Evolutionary conservation across 345 rosid genomes (phyloP).

Genomic region (Eucalyptus fibrosa): DNA sequence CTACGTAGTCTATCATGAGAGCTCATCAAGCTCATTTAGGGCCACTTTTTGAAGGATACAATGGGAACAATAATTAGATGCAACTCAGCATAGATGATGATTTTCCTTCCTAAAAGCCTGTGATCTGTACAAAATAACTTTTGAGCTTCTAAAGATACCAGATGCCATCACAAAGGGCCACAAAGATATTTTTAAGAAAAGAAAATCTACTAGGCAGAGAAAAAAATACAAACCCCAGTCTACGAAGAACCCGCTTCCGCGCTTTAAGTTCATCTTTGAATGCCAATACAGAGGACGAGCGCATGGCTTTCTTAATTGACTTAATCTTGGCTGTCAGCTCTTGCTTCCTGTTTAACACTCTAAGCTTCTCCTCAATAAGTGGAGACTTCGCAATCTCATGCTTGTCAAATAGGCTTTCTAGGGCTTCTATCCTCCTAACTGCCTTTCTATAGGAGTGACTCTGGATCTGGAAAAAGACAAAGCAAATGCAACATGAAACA

Average conservation of each 20-base stretch:
- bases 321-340: conserved; percentile 71
- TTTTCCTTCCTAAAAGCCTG: background rate
- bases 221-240: conserved; percentile 56
- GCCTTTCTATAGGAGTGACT: conserved; percentile 71
- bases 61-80: background rate
- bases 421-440: conserved; percentile 69
- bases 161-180: background rate
- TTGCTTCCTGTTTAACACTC: conserved; percentile 66
- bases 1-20: background rate
- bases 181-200: background rate
- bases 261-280: conserved; percentile 98
- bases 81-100: background rate
- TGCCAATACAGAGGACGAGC: conserved; percentile 70
- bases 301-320: conserved; percentile 61
- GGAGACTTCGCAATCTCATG: conserved; percentile 91
- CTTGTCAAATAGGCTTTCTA: conserved; percentile 76
- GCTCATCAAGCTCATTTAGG: background rate
- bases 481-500: background rate
- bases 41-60: background rate
- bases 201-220: background rate
- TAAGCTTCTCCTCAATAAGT: conserved; percentile 64
- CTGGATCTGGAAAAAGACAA: conserved; percentile 45
- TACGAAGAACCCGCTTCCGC: conserved; percentile 87
- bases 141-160: background rate
- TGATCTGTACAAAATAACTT: background rate